phyloP scores from a whole-genome alignment of 495 filamentous ascomycete genomes.

The Aspergillus campestris region DNA sequence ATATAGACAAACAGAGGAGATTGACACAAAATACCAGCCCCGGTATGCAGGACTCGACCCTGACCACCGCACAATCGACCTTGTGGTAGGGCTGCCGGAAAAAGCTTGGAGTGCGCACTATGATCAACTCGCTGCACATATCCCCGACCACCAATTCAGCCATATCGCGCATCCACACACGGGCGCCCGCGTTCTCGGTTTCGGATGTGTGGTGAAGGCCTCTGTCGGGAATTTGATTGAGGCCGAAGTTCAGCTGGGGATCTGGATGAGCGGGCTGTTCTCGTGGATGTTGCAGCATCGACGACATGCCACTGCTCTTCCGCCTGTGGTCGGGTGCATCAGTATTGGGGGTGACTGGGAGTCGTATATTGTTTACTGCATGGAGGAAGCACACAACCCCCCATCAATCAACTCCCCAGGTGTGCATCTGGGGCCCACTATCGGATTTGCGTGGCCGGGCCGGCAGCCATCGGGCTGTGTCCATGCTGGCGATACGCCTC shows the following conservation, averaged over 20 bases:
- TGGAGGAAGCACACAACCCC: not conserved
- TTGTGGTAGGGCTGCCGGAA: slow-evolving; percentile 5
- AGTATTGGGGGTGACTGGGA: not conserved
- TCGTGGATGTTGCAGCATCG: slow-evolving; percentile 1
- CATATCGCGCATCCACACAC: slow-evolving; percentile 5
- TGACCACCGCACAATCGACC: slow-evolving; percentile 1
- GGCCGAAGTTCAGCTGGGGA: slow-evolving; percentile 4
- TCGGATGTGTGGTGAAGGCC: not conserved
- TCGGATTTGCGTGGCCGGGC: not conserved
- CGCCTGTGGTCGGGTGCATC: slow-evolving; percentile 3
- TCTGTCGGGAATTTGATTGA: slow-evolving; percentile 1
- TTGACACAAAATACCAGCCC: slow-evolving; percentile 2
- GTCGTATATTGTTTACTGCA: slow-evolving; percentile 5
- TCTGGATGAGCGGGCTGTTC: slow-evolving; percentile 2
- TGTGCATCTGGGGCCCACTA: not conserved
- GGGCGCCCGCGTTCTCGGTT: not conserved
- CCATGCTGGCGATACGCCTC: not conserved
- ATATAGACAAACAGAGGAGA: slow-evolving; percentile 1
- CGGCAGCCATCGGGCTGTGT: not conserved
- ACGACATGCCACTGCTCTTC: not conserved
- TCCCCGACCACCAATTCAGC: not conserved
- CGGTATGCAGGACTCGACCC: not conserved
- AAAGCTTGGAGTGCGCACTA: not conserved
- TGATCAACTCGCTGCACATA: not conserved
- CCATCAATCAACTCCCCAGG: not conserved